These are phyloP conservation scores for Geosiphon pyriformis DNA, from an alignment of 192 early-diverging fungal species.

Conservation along the genomic window DNA sequence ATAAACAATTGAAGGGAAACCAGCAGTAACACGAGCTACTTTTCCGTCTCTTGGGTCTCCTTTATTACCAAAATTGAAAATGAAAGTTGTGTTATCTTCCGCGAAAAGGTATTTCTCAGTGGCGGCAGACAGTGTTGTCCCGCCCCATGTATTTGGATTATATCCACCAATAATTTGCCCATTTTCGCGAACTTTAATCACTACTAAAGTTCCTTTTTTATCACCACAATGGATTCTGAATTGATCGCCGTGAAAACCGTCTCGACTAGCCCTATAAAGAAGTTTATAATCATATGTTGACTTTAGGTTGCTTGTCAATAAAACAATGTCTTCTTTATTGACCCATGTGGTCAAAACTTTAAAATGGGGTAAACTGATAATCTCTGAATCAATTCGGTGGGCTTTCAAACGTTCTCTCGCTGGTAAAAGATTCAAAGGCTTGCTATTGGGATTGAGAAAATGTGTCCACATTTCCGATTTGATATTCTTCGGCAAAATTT, in stretches of 20 bases:
- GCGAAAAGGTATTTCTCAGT: too few species aligned
- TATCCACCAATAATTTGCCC: conserved; percentile 3
- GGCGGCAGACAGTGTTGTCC: too few species aligned
- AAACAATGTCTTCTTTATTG: neutral
- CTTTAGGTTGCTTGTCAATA: too few species aligned
- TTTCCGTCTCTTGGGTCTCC: too few species aligned
- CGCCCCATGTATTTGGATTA: neutral
- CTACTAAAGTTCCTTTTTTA: neutral
- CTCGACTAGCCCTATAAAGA: neutral
- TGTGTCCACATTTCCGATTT: neutral
- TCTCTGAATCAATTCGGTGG: neutral
- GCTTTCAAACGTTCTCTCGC: too few species aligned
- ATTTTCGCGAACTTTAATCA: neutral
- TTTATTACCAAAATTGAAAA: too few species aligned
- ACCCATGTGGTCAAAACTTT: neutral
- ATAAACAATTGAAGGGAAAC: too few species aligned
- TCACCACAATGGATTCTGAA: neutral
- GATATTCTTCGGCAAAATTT: neutral
- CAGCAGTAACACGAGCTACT: too few species aligned
- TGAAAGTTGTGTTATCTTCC: too few species aligned
- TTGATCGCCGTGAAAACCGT: neutral
- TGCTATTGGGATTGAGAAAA: neutral
- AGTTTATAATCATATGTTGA: neutral
- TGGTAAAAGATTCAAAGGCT: neutral
- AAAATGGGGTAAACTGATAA: neutral